Percentiles rank a stretch among this genome's conserved stretches.
These are phyloP conservation scores for Nitzschia palea DNA, from an alignment of 108 stramenopile species.

Conservation along the genomic window DNA sequence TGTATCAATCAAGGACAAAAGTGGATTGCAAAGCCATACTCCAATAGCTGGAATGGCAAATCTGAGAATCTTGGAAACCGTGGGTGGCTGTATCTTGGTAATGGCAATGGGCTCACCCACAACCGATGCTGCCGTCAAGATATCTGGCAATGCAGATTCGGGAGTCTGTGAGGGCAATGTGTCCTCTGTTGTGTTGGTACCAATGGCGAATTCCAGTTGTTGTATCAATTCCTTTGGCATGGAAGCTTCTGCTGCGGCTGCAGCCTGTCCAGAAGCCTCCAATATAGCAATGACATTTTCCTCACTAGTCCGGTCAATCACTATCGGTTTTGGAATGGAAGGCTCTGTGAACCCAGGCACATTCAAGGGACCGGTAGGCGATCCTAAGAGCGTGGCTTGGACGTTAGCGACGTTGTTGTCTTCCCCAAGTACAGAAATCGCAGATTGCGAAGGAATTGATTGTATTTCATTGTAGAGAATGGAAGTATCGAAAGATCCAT, in stretches of 20 bases:
- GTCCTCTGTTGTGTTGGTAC: background rate
- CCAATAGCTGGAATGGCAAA: constrained; percentile 87
- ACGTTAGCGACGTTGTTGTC: no score
- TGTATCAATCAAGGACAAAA: constrained; percentile 84
- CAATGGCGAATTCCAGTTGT: constrained; percentile 13
- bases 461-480: no score
- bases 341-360: no score
- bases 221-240: constrained; percentile 21
- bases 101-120: constrained; percentile 15
- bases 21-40: constrained; percentile 79
- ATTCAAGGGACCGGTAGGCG: no score
- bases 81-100: constrained; percentile 42
- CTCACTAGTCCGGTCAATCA: no score
- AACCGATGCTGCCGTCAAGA: constrained; percentile 13
- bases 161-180: background rate
- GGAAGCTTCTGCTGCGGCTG: constrained; percentile 31
- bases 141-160: constrained; percentile 11
- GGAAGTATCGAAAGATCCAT: no score
- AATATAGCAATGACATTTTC: constrained; percentile 47
- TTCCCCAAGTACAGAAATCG: no score
- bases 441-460: no score
- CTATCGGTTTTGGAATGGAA: no score
- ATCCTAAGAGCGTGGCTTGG: no score
- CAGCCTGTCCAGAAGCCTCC: constrained; percentile 31
- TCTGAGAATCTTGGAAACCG: constrained; percentile 62